Percentiles rank a stretch among this genome's conserved stretches.
Evolutionary conservation across 441 rosid genomes (phyloP).

Genomic region (Syzygium malaccense): DNA sequence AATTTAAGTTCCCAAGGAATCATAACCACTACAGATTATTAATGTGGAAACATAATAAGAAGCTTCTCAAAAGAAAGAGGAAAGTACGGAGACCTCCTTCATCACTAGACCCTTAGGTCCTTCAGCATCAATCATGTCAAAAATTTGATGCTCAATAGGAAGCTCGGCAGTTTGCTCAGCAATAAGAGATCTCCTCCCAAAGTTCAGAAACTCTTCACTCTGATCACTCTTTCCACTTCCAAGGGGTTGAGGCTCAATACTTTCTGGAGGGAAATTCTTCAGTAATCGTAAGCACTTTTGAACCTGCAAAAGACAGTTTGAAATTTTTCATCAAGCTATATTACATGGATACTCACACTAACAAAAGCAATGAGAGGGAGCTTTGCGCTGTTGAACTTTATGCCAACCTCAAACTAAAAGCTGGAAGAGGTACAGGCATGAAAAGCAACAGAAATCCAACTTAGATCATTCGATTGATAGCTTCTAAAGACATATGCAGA

Average conservation of each 20-base stretch:
- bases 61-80: not conserved
- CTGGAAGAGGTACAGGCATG: not conserved
- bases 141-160: conserved; percentile 80
- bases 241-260: conserved; percentile 27
- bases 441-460: not conserved
- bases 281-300: conserved; percentile 70
- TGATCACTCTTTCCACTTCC: conserved; percentile 26
- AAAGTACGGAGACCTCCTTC: conserved; percentile 50
- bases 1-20: not conserved
- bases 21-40: not conserved
- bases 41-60: not conserved
- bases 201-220: conserved; percentile 41
- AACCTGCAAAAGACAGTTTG: conserved; percentile 40
- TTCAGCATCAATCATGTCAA: conserved; percentile 82
- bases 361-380: not conserved
- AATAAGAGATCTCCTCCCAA: conserved; percentile 57
- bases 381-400: not conserved
- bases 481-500: not conserved
- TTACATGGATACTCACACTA: not conserved
- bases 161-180: conserved; percentile 82
- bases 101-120: conserved; percentile 66
- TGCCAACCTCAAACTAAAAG: not conserved
- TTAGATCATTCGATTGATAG: not conserved
- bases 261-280: conserved; percentile 38
- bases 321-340: conserved; percentile 6